These are phyloP conservation scores for Pezicula neosporulosa DNA, from an alignment of 2,329 filamentous ascomycete genomes.

Conservation along the genomic window DNA sequence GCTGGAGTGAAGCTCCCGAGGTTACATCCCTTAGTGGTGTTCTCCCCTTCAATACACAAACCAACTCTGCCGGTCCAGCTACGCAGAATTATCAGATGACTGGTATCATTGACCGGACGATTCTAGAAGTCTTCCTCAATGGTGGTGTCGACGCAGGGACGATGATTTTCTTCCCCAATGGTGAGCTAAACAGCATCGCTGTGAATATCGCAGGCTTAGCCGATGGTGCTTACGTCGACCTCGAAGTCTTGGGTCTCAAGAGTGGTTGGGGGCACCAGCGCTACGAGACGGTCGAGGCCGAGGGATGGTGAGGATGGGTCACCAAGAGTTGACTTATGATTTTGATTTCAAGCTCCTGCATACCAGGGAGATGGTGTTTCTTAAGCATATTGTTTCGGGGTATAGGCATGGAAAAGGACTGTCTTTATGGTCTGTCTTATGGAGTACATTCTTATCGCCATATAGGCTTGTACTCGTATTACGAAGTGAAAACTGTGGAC, in stretches of 20 bases:
- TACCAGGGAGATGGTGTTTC: no score
- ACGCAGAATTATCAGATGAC: conserved; percentile 25
- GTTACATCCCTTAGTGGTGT: conserved; percentile 50
- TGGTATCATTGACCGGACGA: conserved; percentile 46
- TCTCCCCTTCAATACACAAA: conserved; percentile 29
- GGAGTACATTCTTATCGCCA: no score
- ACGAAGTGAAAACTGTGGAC: no score
- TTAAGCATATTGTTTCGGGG: no score
- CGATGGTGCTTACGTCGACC: conserved; percentile 9
- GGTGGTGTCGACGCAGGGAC: conserved; percentile 45
- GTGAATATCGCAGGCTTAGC: conserved; percentile 7
- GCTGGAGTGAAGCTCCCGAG: conserved; percentile 32
- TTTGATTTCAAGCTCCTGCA: not conserved
- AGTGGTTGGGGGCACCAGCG: conserved; percentile 51
- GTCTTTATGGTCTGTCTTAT: no score
- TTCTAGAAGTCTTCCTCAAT: conserved; percentile 51
- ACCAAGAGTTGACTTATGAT: not conserved
- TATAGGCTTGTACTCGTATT: no score
- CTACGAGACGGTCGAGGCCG: conserved; percentile 25
- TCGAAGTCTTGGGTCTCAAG: conserved; percentile 29
- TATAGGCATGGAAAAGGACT: no score
- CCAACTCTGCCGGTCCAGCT: not conserved
- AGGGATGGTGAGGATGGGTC: not conserved
- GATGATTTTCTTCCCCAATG: conserved; percentile 42
- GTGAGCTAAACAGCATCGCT: not conserved